Base-by-base conservation (phyloP, 2,329 filamentous ascomycete genomes). In the Colletotrichum sp. region DNA sequence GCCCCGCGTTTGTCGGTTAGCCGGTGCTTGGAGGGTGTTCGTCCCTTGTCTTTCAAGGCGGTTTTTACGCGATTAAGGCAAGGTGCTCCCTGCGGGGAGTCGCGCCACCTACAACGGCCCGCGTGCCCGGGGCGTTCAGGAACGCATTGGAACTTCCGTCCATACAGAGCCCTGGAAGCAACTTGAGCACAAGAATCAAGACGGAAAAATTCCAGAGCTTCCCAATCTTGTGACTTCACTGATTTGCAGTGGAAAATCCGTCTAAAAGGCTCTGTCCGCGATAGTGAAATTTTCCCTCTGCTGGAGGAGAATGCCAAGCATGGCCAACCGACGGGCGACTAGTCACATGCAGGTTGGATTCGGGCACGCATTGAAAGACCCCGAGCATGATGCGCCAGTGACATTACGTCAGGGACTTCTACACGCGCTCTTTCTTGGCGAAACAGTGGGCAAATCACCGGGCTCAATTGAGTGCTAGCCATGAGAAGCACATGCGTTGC, bases 1-100 rank as follows among this genome's bases (percentile, higher is more conserved):
- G 28, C 70, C 74, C 74, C 74, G 74, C 74, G 59, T 69, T 73
- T 52, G 68, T 71, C 72, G 61, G 61, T 59, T 74, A 72, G 64
- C 34, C 68, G 1, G 2, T 26, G n/a, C 24, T 61, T 14, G 16
- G 48, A 36, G 55, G 60, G 7, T 24, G 68, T 72, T 66, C 68
- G 60, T 74, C 61, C 61, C 68, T 71, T 55, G 48, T 67, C 60
- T 21, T 55, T 16, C 34, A 71, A 34, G 21, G 30, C 57, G 28
- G 59, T 26, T 16, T 26, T 64, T 13, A 26, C 59, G 36, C 3
- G 26, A 28, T 55, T 10, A 4, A 57, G 28, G 26, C 7, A 65
- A 30, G 68, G 52, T 34, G 12, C 26, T 32, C 60, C 68, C 14
- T 71, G 59, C 32, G 60, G 48, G 21, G n/a, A 34, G 14, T 66